Base-by-base conservation (phyloP, 345 rosid species). In the Camelina sativa region DNA sequence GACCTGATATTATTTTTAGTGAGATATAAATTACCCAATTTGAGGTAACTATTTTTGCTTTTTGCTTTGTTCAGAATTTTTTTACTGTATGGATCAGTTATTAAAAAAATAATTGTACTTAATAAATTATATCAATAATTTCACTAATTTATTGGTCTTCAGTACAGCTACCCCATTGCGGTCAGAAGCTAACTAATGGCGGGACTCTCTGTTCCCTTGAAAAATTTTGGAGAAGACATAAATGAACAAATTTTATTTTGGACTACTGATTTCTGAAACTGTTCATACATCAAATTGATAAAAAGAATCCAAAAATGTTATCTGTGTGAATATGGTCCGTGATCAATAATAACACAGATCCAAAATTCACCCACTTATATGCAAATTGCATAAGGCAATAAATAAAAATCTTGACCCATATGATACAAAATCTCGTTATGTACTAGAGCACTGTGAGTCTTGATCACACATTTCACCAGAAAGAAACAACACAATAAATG, bases 141-240 rank as follows among this genome's bases (percentile, higher is more conserved):
- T 19, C 56, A 19, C 28, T 51, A 1, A 43, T 43, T 13, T 44
- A 15, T 41, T 41, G 12, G 47, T 43, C 47, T 13, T 43, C 16
- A 46, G 16, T 66, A 35, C 12, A 38, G 37, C 51, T 28, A 15
- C 47, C 47, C 37, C 15, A 7, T 48, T 75, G 67, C 17, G 11
- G 55, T 53, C 79, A 62, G 64, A 69, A 69, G 34, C 8, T 54
- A 32, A 62, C 11, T 52, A 76, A 69, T 62, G 75, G 70, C 75
- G 80, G 80, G 80, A 69, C 75, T 11, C 70, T 44, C 11, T 55
- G 70, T 76, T 62, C 63, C 63, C 73, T 19, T 56, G 12, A 52
- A 12, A 50, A 35, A 75, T 51, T 22, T 52, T 41, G 56, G 61
- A 60, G 65, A 56, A 35, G n/a, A 74, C 72, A 73, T 22, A 60